Evolutionary conservation across 495 filamentous ascomycete genomes (phyloP).

Genomic region (Acidomyces sp.): DNA sequence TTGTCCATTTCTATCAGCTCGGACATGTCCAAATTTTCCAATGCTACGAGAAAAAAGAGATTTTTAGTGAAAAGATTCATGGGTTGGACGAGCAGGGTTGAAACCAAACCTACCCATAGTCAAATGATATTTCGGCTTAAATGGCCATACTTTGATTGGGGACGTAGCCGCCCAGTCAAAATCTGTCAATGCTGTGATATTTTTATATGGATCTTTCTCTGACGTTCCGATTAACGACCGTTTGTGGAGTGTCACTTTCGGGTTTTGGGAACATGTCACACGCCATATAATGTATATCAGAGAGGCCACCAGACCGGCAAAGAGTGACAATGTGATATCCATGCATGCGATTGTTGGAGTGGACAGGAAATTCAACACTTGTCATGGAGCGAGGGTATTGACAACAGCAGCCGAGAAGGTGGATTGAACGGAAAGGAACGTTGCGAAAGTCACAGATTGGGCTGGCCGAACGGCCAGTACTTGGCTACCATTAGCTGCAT

Average conservation of each 20-base stretch:
- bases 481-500: too few species aligned
- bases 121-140: constrained; percentile 58
- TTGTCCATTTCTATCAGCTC: constrained; percentile 54
- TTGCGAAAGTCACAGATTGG: too few species aligned
- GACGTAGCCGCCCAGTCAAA: constrained; percentile 50
- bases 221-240: neutral
- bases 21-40: constrained; percentile 40
- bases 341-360: too few species aligned
- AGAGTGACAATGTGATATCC: too few species aligned
- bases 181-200: constrained; percentile 40
- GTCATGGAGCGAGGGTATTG: too few species aligned
- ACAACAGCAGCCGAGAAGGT: too few species aligned
- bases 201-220: constrained; percentile 19
- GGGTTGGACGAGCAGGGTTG: neutral
- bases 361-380: too few species aligned
- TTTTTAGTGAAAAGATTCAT: neutral
- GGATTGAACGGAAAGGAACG: too few species aligned
- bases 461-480: too few species aligned
- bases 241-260: neutral
- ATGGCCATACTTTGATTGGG: constrained; percentile 50
- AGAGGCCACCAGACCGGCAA: neutral
- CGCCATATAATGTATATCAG: neutral
- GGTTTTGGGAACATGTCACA: too few species aligned
- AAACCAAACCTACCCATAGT: constrained; percentile 47
- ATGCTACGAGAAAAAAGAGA: constrained; percentile 26